These are phyloP conservation scores for Obba rivulosa DNA, from an alignment of 768 basidiomycete species.

Conservation along the genomic window DNA sequence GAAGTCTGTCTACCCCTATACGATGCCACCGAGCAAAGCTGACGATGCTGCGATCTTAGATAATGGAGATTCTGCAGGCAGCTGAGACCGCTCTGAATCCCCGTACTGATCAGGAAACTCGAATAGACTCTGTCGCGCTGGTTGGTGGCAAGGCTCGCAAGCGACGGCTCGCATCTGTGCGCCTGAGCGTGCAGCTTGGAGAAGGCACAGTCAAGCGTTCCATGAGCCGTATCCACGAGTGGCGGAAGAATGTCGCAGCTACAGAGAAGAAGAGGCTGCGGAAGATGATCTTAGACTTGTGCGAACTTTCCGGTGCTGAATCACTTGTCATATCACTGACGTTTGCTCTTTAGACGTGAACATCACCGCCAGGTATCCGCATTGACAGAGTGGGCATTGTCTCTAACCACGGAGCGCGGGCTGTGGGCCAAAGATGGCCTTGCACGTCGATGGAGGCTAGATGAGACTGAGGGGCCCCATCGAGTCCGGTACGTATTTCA, in stretches of 20 bases:
- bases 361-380: conserved; percentile 62
- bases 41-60: conserved; percentile 27
- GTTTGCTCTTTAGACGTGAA: conserved; percentile 54
- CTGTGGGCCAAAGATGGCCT: conserved; percentile 64
- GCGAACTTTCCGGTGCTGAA: conserved; percentile 17
- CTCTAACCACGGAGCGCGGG: conserved; percentile 71
- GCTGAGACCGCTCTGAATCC: conserved; percentile 52
- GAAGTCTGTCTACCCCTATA: conserved; percentile 45
- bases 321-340: neutral
- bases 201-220: conserved; percentile 61
- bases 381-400: conserved; percentile 54
- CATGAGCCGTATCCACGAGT: conserved; percentile 58
- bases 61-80: conserved; percentile 52
- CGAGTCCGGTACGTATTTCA: conserved; percentile 57
- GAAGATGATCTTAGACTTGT: conserved; percentile 74
- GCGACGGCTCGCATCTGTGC: conserved; percentile 48
- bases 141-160: conserved; percentile 47
- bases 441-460: conserved; percentile 64
- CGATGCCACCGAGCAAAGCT: neutral
- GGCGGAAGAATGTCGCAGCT: conserved; percentile 62
- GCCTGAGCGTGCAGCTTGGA: conserved; percentile 59
- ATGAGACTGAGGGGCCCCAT: conserved; percentile 90
- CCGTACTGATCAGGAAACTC: conserved; percentile 34
- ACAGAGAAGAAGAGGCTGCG: conserved; percentile 71
- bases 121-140: conserved; percentile 50